A percentile compares a stretch with the other conserved stretches of the same genome.
Evolutionary conservation across 78 protist genomes (phyloP).

Genomic region (Bodo saltans): DNA sequence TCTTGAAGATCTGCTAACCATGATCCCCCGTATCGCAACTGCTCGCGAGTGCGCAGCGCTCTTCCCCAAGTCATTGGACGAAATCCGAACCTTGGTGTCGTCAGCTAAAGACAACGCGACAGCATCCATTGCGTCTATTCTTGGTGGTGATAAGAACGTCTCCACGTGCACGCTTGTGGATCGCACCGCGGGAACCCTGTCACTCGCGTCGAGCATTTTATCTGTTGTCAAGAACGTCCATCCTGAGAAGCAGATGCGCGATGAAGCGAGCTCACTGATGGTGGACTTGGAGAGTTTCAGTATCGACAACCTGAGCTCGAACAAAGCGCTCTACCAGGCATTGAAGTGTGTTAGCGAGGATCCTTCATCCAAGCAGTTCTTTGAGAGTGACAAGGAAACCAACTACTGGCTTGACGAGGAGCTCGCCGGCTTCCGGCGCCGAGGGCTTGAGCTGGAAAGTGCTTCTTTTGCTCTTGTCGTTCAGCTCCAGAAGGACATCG

Average conservation of each 20-base stretch:
- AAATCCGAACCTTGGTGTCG: too few species aligned
- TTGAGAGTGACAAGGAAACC: slow-evolving; percentile 26
- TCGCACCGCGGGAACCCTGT: too few species aligned
- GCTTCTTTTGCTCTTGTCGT: slow-evolving; percentile 41
- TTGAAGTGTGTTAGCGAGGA: not conserved
- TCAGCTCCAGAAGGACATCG: slow-evolving; percentile 41
- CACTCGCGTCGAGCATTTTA: not conserved
- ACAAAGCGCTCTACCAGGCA: not conserved
- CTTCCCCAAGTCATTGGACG: too few species aligned
- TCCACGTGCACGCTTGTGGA: too few species aligned
- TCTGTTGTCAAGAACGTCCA: not conserved
- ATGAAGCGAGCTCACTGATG: not conserved
- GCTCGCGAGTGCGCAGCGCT: too few species aligned
- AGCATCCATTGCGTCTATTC: too few species aligned
- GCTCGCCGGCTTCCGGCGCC: slow-evolving; percentile 49
- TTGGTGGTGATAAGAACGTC: too few species aligned
- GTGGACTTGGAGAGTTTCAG: not conserved
- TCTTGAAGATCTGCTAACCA: too few species aligned
- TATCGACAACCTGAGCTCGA: not conserved
- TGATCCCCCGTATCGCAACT: too few species aligned
- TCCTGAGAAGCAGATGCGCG: not conserved
- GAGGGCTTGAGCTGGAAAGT: slow-evolving; percentile 53
- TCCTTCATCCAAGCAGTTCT: not conserved
- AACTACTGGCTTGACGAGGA: slow-evolving; percentile 36
- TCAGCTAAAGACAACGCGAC: too few species aligned